These are phyloP conservation scores for Ligustrum vulgare DNA, from an alignment of 257 asterid genomes.

Conservation along the genomic window DNA sequence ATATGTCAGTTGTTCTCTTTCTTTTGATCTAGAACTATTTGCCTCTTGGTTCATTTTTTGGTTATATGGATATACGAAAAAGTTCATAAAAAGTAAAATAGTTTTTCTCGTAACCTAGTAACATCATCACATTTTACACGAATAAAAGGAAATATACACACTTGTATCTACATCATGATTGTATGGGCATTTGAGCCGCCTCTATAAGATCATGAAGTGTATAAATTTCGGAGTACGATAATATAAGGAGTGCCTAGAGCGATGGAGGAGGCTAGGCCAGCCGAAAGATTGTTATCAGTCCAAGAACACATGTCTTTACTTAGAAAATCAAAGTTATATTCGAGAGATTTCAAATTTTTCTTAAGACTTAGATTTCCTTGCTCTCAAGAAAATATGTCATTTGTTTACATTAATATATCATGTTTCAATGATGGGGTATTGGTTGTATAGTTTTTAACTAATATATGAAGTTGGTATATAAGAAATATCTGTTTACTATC, in stretches of 20 bases:
- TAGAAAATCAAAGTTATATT: too few species aligned
- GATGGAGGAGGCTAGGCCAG: not conserved
- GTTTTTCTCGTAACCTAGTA: too few species aligned
- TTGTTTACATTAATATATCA: not conserved
- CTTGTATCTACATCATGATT: too few species aligned
- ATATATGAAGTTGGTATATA: not conserved
- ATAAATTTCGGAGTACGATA: too few species aligned
- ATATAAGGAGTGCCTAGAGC: not conserved
- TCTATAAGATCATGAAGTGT: too few species aligned
- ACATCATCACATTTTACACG: too few species aligned
- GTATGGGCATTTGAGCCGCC: too few species aligned
- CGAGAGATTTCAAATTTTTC: not conserved
- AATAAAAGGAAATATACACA: too few species aligned
- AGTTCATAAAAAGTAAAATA: too few species aligned
- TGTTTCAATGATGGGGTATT: not conserved
- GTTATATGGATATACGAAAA: not conserved
- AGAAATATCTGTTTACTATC: not conserved
- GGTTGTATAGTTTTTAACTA: not conserved
- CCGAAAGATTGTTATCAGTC: not conserved
- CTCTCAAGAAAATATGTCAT: not conserved
- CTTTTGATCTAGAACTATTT: not conserved
- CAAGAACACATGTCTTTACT: not conserved
- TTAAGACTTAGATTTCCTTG: not conserved
- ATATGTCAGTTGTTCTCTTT: not conserved
- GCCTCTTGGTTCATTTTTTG: not conserved